Percentiles rank a stretch among this genome's conserved stretches.
These are phyloP conservation scores for Anacardium occidentale DNA, from an alignment of 345 rosid genomes.

Conservation along the genomic window DNA sequence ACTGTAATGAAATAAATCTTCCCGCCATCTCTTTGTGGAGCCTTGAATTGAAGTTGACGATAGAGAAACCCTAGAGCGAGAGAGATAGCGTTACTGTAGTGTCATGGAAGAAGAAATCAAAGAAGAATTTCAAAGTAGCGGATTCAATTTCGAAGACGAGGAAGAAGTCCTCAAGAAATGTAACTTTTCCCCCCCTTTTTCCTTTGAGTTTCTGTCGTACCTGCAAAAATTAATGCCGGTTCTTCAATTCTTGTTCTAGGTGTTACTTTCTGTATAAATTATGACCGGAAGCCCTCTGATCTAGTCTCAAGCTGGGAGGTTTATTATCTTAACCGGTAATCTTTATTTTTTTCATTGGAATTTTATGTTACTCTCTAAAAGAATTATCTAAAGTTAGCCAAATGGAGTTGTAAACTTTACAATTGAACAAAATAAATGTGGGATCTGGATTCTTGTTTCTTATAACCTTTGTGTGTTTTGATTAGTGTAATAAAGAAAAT, in stretches of 20 bases:
- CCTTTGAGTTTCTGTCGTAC: slow-evolving; percentile 1
- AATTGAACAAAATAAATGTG: background rate
- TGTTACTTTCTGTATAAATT: slow-evolving; percentile 71
- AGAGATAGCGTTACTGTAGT: slow-evolving; percentile 20
- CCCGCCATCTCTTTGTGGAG: slow-evolving; percentile 54
- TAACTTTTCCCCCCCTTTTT: slow-evolving; percentile 20
- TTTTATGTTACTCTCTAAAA: background rate
- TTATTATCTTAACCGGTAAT: slow-evolving; percentile 82
- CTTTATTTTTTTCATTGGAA: no score
- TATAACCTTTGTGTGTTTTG: background rate
- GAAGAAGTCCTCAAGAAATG: slow-evolving; percentile 71
- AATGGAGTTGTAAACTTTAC: background rate
- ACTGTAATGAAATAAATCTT: slow-evolving; percentile 13
- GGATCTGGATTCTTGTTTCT: background rate
- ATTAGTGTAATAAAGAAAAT: background rate
- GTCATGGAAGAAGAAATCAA: slow-evolving; percentile 73
- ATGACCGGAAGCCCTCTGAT: slow-evolving; percentile 65
- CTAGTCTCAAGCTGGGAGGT: slow-evolving; percentile 91
- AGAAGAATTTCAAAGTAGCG: slow-evolving; percentile 58
- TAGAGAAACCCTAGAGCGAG: slow-evolving; percentile 40
- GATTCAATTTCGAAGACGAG: slow-evolving; percentile 59
- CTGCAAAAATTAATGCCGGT: slow-evolving; percentile 9
- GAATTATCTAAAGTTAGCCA: background rate
- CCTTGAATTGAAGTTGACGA: slow-evolving; percentile 22
- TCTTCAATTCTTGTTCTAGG: slow-evolving; percentile 37